Conservation (phyloP, 148 eudicot genomes). For the Pharnaceum exiguum region DNA sequence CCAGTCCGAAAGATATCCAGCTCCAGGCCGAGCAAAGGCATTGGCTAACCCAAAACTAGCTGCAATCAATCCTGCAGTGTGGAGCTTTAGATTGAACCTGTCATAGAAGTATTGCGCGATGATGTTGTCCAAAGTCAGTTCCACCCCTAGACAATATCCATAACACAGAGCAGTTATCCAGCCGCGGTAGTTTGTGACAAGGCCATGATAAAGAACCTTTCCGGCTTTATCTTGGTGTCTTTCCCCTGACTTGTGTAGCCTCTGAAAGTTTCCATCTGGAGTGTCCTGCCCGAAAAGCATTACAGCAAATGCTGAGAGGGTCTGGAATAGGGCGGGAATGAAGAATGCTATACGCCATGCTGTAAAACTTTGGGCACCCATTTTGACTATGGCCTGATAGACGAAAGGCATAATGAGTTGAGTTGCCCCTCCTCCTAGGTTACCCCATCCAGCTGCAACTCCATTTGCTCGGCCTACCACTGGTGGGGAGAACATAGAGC, state of each 20-base stretch:
- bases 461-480: slow-evolving; percentile 82
- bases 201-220: slow-evolving; percentile 4
- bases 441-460: slow-evolving; percentile 82
- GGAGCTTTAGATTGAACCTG: slow-evolving; percentile 11
- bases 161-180: slow-evolving; percentile 12
- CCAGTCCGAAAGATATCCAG: slow-evolving; percentile 7
- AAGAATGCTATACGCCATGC: slow-evolving; percentile 87
- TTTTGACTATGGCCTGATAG: slow-evolving; percentile 31
- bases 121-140: slow-evolving; percentile 11
- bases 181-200: slow-evolving; percentile 13
- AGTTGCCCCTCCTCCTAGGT: slow-evolving; percentile 83
- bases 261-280: slow-evolving; percentile 7
- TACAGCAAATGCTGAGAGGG: slow-evolving; percentile 48
- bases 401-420: slow-evolving; percentile 85
- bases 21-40: slow-evolving; percentile 8
- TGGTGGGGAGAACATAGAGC: slow-evolving; percentile 66
- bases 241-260: slow-evolving; percentile 3
- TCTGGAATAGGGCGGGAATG: slow-evolving; percentile 65
- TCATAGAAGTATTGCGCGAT: slow-evolving; percentile 14
- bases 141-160: slow-evolving; percentile 16
- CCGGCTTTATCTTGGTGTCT: slow-evolving; percentile 1
- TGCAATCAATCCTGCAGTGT: slow-evolving; percentile 17
- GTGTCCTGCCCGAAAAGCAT: slow-evolving; percentile 27
- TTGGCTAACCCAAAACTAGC: slow-evolving; percentile 14
- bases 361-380: slow-evolving; percentile 38